Evolutionary conservation across 495 filamentous ascomycete genomes (phyloP).

Genomic region (Bacidia rubella): DNA sequence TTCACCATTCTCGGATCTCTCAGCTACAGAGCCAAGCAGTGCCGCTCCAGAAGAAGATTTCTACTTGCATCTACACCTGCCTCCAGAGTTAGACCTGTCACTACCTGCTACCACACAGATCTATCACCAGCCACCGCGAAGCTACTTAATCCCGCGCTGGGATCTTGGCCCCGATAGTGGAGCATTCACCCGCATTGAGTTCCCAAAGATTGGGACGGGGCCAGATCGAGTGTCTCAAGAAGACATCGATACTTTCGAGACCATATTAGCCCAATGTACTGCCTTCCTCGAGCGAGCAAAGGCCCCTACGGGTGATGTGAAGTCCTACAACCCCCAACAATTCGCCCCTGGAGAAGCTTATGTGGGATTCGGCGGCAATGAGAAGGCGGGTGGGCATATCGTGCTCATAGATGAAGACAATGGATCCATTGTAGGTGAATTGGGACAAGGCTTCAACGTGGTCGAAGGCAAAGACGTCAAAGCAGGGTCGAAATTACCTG

Average conservation of each 20-base stretch:
- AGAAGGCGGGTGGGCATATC: constrained; percentile 51
- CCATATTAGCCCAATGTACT: constrained; percentile 88
- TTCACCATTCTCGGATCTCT: constrained; percentile 51
- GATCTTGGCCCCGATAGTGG: constrained; percentile 75
- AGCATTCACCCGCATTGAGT: constrained; percentile 83
- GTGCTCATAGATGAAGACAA: constrained; percentile 94
- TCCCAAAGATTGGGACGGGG: constrained; percentile 55
- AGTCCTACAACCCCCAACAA: constrained; percentile 63
- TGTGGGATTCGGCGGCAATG: constrained; percentile 35
- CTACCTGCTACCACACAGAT: constrained; percentile 88
- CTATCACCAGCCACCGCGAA: constrained; percentile 77
- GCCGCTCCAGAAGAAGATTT: constrained; percentile 72
- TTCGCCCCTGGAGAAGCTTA: constrained; percentile 73
- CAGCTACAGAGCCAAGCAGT: constrained; percentile 38
- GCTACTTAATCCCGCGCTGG: constrained; percentile 88
- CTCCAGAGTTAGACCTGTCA: constrained; percentile 84
- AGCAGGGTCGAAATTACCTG: constrained; percentile 80
- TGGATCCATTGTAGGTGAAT: constrained; percentile 85
- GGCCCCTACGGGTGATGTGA: constrained; percentile 35
- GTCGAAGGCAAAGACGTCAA: constrained; percentile 60
- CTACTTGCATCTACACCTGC: constrained; percentile 84
- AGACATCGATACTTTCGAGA: constrained; percentile 92
- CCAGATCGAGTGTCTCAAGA: constrained; percentile 62
- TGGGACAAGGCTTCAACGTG: constrained; percentile 68
- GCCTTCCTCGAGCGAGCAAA: constrained; percentile 74